Conservation (phyloP, 2,329 filamentous ascomycete genomes). For the Ophiostoma ips region DNA sequence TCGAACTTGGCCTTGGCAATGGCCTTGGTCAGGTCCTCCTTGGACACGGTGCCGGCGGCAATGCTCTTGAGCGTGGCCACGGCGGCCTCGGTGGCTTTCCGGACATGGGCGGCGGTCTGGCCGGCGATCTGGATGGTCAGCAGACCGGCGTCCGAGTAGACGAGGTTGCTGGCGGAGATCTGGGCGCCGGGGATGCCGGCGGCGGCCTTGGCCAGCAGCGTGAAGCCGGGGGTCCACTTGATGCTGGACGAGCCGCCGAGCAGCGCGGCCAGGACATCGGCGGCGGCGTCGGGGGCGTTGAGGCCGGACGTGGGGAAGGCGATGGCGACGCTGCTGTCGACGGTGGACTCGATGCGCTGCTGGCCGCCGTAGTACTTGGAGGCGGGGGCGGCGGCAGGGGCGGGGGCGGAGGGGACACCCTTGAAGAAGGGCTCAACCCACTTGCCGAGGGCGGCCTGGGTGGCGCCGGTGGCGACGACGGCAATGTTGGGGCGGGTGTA, state of each 20-base stretch:
- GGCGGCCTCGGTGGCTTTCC: constrained; percentile 58
- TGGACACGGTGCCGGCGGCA: constrained; percentile 57
- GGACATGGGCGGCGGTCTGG: constrained; percentile 51
- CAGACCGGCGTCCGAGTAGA: constrained; percentile 91
- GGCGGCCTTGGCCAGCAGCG: constrained; percentile 68
- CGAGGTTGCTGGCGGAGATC: constrained; percentile 60
- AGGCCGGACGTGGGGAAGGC: constrained; percentile 85
- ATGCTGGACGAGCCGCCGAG: constrained; percentile 82
- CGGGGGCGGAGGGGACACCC: constrained; percentile 39
- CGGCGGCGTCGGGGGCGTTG: constrained; percentile 74
- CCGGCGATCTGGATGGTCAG: constrained; percentile 73
- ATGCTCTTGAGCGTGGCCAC: constrained; percentile 74
- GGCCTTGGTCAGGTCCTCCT: constrained; percentile 78
- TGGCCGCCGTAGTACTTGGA: constrained; percentile 91
- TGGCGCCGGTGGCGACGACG: constrained; percentile 77
- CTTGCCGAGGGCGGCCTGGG: constrained; percentile 61
- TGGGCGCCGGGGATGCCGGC: constrained; percentile 50
- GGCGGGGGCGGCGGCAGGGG: constrained; percentile 37
- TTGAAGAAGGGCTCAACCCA: constrained; percentile 93
- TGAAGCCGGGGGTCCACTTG: constrained; percentile 94
- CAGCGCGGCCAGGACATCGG: constrained; percentile 72
- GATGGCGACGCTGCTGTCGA: constrained; percentile 73
- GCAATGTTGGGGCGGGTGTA: constrained; percentile 88
- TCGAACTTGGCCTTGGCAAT: constrained; percentile 92
- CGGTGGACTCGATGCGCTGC: constrained; percentile 67